Evolutionary conservation across 345 rosid genomes (phyloP).

Genomic region (Rubroshorea leprosula): DNA sequence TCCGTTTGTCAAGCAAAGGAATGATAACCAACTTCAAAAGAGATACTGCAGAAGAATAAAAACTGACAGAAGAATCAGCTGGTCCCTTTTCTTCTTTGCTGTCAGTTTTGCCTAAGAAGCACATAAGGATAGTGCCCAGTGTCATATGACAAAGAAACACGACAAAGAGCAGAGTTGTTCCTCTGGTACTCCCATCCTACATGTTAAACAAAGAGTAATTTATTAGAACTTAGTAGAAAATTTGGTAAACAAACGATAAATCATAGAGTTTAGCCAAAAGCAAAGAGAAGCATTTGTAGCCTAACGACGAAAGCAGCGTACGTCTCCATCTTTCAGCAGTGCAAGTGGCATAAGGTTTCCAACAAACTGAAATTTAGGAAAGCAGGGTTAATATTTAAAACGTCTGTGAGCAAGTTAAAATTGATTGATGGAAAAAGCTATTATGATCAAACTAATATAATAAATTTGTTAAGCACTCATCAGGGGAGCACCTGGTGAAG

Average conservation of each 20-base stretch:
- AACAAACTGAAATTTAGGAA: constrained; percentile 43
- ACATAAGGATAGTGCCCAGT: constrained; percentile 70
- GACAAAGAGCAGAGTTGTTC: constrained; percentile 63
- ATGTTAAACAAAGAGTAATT: constrained; percentile 7
- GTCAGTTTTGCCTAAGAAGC: constrained; percentile 65
- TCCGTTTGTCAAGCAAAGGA: constrained; percentile 65
- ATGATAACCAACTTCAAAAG: constrained; percentile 50
- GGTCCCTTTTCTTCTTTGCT: constrained; percentile 41
- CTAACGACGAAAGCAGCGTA: constrained; percentile 22
- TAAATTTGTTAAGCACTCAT: constrained; percentile 10
- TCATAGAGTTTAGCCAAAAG: too few relatives aligned
- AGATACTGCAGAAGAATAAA: constrained; percentile 43
- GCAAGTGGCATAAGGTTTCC: constrained; percentile 86
- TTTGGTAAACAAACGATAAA: too few relatives aligned
- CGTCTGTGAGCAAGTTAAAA: too few relatives aligned
- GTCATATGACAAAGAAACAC: constrained; percentile 74
- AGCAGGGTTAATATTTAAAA: constrained; percentile 2
- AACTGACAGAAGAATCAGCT: constrained; percentile 39
- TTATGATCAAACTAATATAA: constrained; percentile 6
- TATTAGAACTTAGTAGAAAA: constrained; percentile 2
- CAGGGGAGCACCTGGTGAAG: constrained; percentile 62
- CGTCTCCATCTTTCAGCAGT: constrained; percentile 53
- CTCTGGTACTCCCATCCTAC: constrained; percentile 69
- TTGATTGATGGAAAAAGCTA: not conserved
- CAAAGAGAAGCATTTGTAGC: not conserved